phyloP scores from a whole-genome alignment of 2,329 filamentous ascomycete species.

The Cephalotrichum gorgonifer region DNA sequence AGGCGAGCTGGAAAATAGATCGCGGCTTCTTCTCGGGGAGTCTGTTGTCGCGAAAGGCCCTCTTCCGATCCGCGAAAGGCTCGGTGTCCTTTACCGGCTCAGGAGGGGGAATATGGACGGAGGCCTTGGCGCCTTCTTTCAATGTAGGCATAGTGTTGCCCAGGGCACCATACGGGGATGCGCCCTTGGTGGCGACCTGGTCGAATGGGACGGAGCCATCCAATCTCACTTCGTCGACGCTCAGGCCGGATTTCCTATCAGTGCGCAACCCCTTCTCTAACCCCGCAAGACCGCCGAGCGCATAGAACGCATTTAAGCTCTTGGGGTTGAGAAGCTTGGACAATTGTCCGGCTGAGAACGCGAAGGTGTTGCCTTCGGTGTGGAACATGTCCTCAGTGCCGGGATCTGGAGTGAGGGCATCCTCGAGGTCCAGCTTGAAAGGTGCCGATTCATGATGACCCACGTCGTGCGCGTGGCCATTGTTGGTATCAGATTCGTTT shows the following conservation, averaged over 20 bases:
- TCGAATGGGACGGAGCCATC: constrained; percentile 60
- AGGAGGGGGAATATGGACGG: constrained; percentile 8
- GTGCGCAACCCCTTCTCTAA: constrained; percentile 65
- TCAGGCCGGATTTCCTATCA: constrained; percentile 54
- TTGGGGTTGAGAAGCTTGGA: constrained; percentile 75
- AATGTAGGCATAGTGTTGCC: neutral
- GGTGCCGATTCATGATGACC: neutral
- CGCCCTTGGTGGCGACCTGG: constrained; percentile 29
- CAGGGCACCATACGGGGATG: constrained; percentile 3
- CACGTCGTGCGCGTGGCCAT: neutral
- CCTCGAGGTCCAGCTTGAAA: constrained; percentile 13
- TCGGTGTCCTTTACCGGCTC: constrained; percentile 4
- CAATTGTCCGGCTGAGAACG: constrained; percentile 62
- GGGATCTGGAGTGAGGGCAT: constrained; percentile 41
- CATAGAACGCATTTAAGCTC: constrained; percentile 62
- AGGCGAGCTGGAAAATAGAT: constrained; percentile 48
- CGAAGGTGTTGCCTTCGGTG: constrained; percentile 59
- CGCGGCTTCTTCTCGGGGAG: constrained; percentile 51
- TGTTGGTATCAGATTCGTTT: neutral
- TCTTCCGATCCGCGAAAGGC: constrained; percentile 39
- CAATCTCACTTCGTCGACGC: constrained; percentile 55
- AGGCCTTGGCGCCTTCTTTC: constrained; percentile 3
- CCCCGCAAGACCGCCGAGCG: constrained; percentile 61
- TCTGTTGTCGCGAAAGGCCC: constrained; percentile 48
- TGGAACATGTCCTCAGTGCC: constrained; percentile 64